These are phyloP conservation scores for Saccharomycopsis sp. DNA, from an alignment of 805 yeast genomes.

Conservation along the genomic window DNA sequence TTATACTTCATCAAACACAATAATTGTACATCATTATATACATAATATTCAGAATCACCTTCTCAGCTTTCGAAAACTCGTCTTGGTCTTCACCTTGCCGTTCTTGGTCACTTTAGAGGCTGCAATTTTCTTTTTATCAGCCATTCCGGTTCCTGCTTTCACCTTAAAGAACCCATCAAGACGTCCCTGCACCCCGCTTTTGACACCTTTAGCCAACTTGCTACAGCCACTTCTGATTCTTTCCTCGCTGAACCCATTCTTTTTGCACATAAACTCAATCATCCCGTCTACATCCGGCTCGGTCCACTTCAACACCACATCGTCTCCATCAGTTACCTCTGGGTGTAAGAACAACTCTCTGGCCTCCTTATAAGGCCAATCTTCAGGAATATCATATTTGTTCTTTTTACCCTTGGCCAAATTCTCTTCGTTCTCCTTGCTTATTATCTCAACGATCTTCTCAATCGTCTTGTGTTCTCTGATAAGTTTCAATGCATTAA, in stretches of 20 bases:
- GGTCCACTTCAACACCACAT: slow-evolving; percentile 71
- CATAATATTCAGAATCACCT: no score
- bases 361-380: slow-evolving; percentile 90
- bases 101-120: slow-evolving; percentile 29
- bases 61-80: slow-evolving; percentile 11
- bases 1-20: no score
- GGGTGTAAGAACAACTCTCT: slow-evolving; percentile 78
- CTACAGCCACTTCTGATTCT: slow-evolving; percentile 83
- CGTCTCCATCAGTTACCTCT: slow-evolving; percentile 59
- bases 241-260: slow-evolving; percentile 91
- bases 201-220: slow-evolving; percentile 75
- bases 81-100: slow-evolving; percentile 13
- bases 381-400: slow-evolving; percentile 83
- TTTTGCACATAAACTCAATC: slow-evolving; percentile 72
- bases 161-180: slow-evolving; percentile 87
- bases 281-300: slow-evolving; percentile 86
- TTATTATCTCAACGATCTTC: slow-evolving; percentile 53
- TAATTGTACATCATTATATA: no score
- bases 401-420: slow-evolving; percentile 30
- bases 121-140: slow-evolving; percentile 32
- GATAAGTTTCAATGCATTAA: slow-evolving; percentile 82
- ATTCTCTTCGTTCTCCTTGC: slow-evolving; percentile 35
- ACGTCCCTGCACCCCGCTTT: slow-evolving; percentile 84
- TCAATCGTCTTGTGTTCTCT: slow-evolving; percentile 81
- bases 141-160: slow-evolving; percentile 36